phyloP scores from a whole-genome alignment of 2,329 filamentous ascomycete species.

The Trichoderma atrobrunneum region DNA sequence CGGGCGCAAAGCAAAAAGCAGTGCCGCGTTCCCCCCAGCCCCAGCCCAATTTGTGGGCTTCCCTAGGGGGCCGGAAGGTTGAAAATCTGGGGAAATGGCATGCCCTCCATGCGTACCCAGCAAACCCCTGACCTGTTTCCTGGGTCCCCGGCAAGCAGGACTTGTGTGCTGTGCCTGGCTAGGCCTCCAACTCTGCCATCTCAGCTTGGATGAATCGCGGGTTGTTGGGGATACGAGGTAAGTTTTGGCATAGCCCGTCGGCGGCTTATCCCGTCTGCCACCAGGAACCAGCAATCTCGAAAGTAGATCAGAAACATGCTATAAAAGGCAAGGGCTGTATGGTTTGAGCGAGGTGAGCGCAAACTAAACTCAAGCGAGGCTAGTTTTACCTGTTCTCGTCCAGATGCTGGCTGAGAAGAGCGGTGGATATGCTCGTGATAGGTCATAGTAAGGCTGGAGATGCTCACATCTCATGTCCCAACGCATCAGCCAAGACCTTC shows the following conservation, averaged over 20 bases:
- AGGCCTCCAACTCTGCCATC: background rate
- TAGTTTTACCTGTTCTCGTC: background rate
- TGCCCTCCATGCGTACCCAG: constrained; percentile 12
- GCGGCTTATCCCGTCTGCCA: background rate
- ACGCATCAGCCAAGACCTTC: background rate
- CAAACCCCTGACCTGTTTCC: background rate
- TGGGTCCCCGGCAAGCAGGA: constrained; percentile 8
- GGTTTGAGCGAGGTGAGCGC: background rate
- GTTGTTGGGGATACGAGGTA: background rate
- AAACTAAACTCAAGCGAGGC: background rate
- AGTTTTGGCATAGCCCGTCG: background rate
- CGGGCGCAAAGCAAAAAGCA: background rate
- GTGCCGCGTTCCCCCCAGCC: background rate
- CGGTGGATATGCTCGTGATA: constrained; percentile 11
- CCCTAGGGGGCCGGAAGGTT: background rate
- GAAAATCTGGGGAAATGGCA: constrained; percentile 20
- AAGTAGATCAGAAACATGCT: background rate
- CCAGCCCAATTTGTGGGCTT: constrained; percentile 4
- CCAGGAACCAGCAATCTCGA: constrained; percentile 3
- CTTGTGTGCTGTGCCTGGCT: constrained; percentile 2
- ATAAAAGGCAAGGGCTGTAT: background rate
- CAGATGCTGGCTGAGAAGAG: background rate
- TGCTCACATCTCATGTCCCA: background rate
- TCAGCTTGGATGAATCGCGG: background rate
- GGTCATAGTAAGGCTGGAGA: constrained; percentile 3